Evolutionary conservation across 352 stramenopile genomes (phyloP).

Genomic region (Phytophthora hibernalis): DNA sequence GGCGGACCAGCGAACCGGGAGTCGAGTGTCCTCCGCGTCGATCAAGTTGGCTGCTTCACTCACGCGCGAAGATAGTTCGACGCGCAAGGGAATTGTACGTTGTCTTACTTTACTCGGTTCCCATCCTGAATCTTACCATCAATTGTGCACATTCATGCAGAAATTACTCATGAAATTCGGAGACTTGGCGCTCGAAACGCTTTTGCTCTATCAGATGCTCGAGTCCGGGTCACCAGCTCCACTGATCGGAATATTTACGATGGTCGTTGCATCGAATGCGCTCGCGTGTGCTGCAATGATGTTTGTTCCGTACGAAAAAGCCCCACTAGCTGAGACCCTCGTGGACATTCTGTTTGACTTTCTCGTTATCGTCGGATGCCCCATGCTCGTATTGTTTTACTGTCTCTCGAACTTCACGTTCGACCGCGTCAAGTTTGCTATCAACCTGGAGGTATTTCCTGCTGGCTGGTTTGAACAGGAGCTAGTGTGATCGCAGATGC

Average conservation of each 20-base stretch:
- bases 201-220: constrained; percentile 36
- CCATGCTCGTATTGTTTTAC: constrained; percentile 34
- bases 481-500: constrained; percentile 35
- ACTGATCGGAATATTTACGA: constrained; percentile 24
- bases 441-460: constrained; percentile 33
- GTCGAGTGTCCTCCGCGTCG: neutral
- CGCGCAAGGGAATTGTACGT: constrained; percentile 3
- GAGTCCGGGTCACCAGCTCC: constrained; percentile 23
- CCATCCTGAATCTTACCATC: neutral
- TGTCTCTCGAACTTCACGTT: constrained; percentile 35
- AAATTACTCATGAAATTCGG: constrained; percentile 29
- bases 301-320: constrained; percentile 21
- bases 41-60: neutral
- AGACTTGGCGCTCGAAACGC: constrained; percentile 24
- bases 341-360: constrained; percentile 50
- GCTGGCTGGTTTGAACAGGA: constrained; percentile 34
- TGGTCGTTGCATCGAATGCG: constrained; percentile 28
- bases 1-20: neutral
- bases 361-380: constrained; percentile 27
- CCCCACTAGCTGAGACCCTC: constrained; percentile 20
- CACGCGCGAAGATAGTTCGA: neutral
- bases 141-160: neutral
- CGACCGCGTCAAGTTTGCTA: constrained; percentile 22
- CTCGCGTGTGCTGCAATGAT: constrained; percentile 21
- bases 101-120: neutral